A percentile compares a stretch with the other conserved stretches of the same genome.
Conservation (phyloP, 2,329 filamentous ascomycete genomes). For the Blumeriella jaapii region DNA sequence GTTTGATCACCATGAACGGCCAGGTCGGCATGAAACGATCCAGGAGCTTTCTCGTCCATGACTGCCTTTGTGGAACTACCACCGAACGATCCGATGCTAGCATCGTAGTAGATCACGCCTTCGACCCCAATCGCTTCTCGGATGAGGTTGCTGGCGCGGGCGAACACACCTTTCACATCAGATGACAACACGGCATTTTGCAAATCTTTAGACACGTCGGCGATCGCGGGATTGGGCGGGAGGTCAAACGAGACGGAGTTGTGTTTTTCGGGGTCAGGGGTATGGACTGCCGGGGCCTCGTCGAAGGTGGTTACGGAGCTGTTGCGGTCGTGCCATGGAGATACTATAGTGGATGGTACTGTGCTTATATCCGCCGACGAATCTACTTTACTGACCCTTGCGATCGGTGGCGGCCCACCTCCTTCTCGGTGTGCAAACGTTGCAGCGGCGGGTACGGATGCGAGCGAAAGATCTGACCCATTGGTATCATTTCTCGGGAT, state of each 20-base stretch:
- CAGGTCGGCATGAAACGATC: slow-evolving; percentile 15
- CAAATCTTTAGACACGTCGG: slow-evolving; percentile 16
- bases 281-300: slow-evolving; percentile 9
- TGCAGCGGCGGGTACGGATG: not conserved
- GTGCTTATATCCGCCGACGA: slow-evolving; percentile 1
- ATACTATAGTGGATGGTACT: slow-evolving; percentile 12
- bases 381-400: not conserved
- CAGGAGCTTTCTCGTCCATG: slow-evolving; percentile 20
- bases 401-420: not conserved
- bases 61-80: slow-evolving; percentile 16
- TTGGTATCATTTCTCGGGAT: slow-evolving; percentile 12
- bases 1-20: slow-evolving; percentile 2
- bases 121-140: slow-evolving; percentile 25
- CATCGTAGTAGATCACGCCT: slow-evolving; percentile 24
- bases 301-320: slow-evolving; percentile 21
- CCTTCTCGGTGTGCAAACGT: too few species aligned
- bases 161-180: slow-evolving; percentile 22
- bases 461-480: slow-evolving; percentile 2
- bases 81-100: slow-evolving; percentile 23
- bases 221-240: slow-evolving; percentile 6
- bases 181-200: slow-evolving; percentile 21
- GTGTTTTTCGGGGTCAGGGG: slow-evolving; percentile 12
- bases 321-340: slow-evolving; percentile 15
- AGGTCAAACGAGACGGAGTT: slow-evolving; percentile 20
- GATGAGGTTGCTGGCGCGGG: slow-evolving; percentile 24